These are phyloP conservation scores for Kodamaea restingae DNA, from an alignment of 805 yeast genomes.

Conservation along the genomic window DNA sequence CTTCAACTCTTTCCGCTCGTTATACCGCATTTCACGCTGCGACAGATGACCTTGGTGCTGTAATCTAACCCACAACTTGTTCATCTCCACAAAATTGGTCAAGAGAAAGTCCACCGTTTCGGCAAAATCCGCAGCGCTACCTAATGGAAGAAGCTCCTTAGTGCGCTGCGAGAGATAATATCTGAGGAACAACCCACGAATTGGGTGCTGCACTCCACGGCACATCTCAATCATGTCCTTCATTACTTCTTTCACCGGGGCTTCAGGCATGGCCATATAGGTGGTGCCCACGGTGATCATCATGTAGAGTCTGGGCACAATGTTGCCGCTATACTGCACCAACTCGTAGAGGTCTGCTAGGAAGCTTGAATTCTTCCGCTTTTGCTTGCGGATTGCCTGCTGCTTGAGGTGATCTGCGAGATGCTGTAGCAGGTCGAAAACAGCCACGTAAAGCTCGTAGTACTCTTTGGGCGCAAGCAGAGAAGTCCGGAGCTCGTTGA, in stretches of 20 bases:
- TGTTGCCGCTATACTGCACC: constrained; percentile 93
- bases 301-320: constrained; percentile 84
- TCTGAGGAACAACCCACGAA: constrained; percentile 84
- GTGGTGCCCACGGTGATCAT: constrained; percentile 95
- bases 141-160: constrained; percentile 56
- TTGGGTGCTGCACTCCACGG: constrained; percentile 93
- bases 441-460: constrained; percentile 82
- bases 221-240: constrained; percentile 98
- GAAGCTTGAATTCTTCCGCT: constrained; percentile 32
- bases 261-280: constrained; percentile 70
- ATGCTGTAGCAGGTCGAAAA: constrained; percentile 74
- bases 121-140: constrained; percentile 39
- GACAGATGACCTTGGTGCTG: constrained; percentile 94
- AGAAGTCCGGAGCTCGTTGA: constrained; percentile 77
- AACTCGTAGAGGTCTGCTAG: constrained; percentile 88
- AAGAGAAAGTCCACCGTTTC: constrained; percentile 77
- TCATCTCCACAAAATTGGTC: constrained; percentile 93
- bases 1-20: constrained; percentile 84
- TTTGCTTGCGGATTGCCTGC: constrained; percentile 26
- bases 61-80: constrained; percentile 93
- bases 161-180: constrained; percentile 85
- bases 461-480: constrained; percentile 82
- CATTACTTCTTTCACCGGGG: constrained; percentile 82
- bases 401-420: constrained; percentile 53
- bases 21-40: constrained; percentile 67